Conservation (phyloP, 768 basidiomycete species). For the Lyophyllum atratum region DNA sequence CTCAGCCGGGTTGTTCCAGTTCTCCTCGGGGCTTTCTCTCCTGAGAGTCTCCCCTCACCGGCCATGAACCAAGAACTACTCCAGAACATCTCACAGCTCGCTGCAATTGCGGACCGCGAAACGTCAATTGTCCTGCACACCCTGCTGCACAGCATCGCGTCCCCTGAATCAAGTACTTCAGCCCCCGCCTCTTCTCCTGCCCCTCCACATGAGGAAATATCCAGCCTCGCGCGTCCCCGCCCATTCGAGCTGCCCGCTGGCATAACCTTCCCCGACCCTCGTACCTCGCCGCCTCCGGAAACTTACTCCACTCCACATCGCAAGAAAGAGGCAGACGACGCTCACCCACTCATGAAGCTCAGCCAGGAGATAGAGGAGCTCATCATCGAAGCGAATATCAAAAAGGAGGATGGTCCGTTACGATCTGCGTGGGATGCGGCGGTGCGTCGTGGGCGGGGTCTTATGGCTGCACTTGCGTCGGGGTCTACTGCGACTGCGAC, state of each 20-base stretch:
- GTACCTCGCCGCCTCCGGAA: background rate
- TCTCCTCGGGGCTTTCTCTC: constrained; percentile 62
- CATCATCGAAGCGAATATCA: constrained; percentile 63
- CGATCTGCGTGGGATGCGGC: constrained; percentile 53
- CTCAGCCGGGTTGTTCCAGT: constrained; percentile 71
- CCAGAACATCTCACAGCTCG: constrained; percentile 29
- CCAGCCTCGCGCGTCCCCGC: constrained; percentile 39
- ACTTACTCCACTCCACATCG: background rate
- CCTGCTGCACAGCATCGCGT: constrained; percentile 54
- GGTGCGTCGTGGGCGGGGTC: constrained; percentile 23
- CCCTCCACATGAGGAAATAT: constrained; percentile 28
- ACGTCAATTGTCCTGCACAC: constrained; percentile 56
- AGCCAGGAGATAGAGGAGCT: constrained; percentile 64
- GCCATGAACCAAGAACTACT: constrained; percentile 47
- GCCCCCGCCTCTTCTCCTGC: constrained; percentile 15
- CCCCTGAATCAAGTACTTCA: constrained; percentile 18
- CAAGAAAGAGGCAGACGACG: background rate
- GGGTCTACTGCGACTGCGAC: background rate
- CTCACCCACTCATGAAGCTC: constrained; percentile 40
- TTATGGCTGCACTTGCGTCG: background rate
- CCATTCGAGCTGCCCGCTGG: constrained; percentile 26
- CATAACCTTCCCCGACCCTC: constrained; percentile 9
- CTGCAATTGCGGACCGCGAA: constrained; percentile 57
- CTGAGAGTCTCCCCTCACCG: constrained; percentile 37
- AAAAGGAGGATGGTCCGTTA: constrained; percentile 61